Evolutionary conservation across 2,329 filamentous ascomycete species (phyloP).

Genomic region (Trichoderma koningii): DNA sequence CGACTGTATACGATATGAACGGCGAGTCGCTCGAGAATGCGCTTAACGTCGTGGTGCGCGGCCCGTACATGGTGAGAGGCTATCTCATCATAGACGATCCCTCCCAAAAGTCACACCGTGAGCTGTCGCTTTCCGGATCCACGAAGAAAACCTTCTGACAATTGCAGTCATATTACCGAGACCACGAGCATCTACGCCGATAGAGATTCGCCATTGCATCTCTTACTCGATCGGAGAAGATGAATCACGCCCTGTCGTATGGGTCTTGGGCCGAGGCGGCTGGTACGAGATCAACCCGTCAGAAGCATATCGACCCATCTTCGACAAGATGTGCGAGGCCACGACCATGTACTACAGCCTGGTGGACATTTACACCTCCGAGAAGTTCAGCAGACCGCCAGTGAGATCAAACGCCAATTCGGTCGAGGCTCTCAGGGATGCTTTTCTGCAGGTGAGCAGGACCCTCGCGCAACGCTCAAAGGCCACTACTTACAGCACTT

Average conservation of each 20-base stretch:
- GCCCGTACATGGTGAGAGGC: slow-evolving; percentile 64
- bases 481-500: background rate
- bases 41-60: slow-evolving; percentile 59
- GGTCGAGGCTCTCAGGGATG: slow-evolving; percentile 30
- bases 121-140: slow-evolving; percentile 30
- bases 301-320: slow-evolving; percentile 57
- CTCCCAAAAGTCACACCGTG: slow-evolving; percentile 41
- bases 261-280: slow-evolving; percentile 60
- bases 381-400: slow-evolving; percentile 36
- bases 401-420: slow-evolving; percentile 32
- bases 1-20: slow-evolving; percentile 58
- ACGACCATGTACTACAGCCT: slow-evolving; percentile 66
- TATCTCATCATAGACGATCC: slow-evolving; percentile 55
- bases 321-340: slow-evolving; percentile 62
- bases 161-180: slow-evolving; percentile 39
- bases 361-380: slow-evolving; percentile 55
- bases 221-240: slow-evolving; percentile 57
- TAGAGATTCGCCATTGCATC: slow-evolving; percentile 56
- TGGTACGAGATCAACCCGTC: slow-evolving; percentile 69
- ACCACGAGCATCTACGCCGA: slow-evolving; percentile 38
- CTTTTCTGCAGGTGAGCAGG: slow-evolving; percentile 36
- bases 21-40: slow-evolving; percentile 60
- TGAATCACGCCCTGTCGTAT: slow-evolving; percentile 59
- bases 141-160: slow-evolving; percentile 28
- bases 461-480: background rate